Percentiles rank a stretch among this genome's conserved stretches.
Conservation (phyloP, 2,329 filamentous ascomycete species). For the Diaporthe destruens region DNA sequence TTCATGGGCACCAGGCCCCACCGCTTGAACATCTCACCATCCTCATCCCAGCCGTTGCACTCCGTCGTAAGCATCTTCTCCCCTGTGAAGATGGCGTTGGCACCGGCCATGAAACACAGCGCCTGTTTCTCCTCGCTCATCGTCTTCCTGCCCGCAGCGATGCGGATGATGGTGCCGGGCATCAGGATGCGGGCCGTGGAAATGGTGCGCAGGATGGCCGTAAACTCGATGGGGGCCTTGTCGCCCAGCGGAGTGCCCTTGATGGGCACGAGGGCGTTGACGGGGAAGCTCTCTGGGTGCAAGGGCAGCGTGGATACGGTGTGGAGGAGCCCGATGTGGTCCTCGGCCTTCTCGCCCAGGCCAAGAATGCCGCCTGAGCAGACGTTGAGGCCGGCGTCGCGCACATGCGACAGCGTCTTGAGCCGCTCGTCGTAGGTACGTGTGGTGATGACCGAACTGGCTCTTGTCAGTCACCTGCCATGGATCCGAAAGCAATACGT, state of each 20-base stretch:
- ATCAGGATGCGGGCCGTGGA: conserved; percentile 87
- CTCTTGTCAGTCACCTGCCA: too few relatives aligned
- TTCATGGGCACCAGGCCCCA: conserved; percentile 88
- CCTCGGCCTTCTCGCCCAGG: conserved; percentile 81
- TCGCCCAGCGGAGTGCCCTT: conserved; percentile 89
- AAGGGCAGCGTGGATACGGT: conserved; percentile 84
- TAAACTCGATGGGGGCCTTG: conserved; percentile 78
- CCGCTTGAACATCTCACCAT: conserved; percentile 83
- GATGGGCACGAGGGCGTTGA: conserved; percentile 92
- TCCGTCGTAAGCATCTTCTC: conserved; percentile 97
- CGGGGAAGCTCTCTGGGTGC: conserved; percentile 91
- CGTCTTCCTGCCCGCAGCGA: conserved; percentile 86
- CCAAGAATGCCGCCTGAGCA: conserved; percentile 92
- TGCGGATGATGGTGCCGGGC: conserved; percentile 86
- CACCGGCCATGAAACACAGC: conserved; percentile 89
- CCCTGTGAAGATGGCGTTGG: conserved; percentile 94
- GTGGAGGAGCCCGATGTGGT: conserved; percentile 86
- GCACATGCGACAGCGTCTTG: conserved; percentile 81
- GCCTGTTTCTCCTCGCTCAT: conserved; percentile 92
- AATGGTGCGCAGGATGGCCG: conserved; percentile 83
- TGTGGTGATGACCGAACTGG: conserved; percentile 79
- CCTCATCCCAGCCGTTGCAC: conserved; percentile 92
- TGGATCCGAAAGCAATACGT: too few relatives aligned
- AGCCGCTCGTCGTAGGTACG: conserved; percentile 89
- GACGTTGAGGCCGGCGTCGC: conserved; percentile 88